Evolutionary conservation across 2,329 filamentous ascomycete species (phyloP).

Genomic region (Aspergillus sp.): DNA sequence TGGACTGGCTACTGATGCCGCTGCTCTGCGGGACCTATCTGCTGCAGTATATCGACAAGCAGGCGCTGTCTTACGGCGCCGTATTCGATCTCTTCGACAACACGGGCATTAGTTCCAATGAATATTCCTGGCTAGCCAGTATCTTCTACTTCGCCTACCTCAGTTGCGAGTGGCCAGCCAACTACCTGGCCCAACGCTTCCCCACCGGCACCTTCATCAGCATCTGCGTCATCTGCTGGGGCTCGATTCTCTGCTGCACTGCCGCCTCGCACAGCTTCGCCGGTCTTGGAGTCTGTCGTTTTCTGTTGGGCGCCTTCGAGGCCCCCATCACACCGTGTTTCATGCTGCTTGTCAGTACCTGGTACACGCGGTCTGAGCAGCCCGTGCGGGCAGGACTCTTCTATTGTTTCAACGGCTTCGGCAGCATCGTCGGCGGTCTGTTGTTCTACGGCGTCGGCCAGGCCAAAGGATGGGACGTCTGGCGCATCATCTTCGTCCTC

Average conservation of each 20-base stretch:
- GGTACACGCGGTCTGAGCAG: slow-evolving; percentile 50
- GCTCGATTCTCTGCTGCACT: slow-evolving; percentile 45
- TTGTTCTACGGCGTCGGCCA: too few relatives aligned
- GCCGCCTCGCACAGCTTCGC: slow-evolving; percentile 44
- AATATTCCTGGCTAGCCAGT: slow-evolving; percentile 56
- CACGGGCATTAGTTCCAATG: slow-evolving; percentile 43
- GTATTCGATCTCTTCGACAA: slow-evolving; percentile 56
- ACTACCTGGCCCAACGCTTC: slow-evolving; percentile 32
- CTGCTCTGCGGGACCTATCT: slow-evolving; percentile 42
- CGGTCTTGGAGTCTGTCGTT: slow-evolving; percentile 45
- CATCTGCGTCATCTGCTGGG: slow-evolving; percentile 39
- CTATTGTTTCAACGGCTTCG: slow-evolving; percentile 43
- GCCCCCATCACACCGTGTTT: slow-evolving; percentile 51
- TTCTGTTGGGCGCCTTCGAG: slow-evolving; percentile 50
- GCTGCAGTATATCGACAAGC: slow-evolving; percentile 58
- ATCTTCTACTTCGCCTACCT: slow-evolving; percentile 56
- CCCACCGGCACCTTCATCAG: slow-evolving; percentile 18
- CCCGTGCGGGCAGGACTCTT: slow-evolving; percentile 49
- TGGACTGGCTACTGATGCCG: slow-evolving; percentile 54
- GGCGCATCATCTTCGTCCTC: too few relatives aligned
- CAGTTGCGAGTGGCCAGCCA: slow-evolving; percentile 45
- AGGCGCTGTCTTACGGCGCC: slow-evolving; percentile 53
- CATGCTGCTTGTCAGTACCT: slow-evolving; percentile 53
- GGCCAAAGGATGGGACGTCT: too few relatives aligned
- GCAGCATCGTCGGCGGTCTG: slow-evolving; percentile 27